These are phyloP conservation scores for Meira nashicola DNA, from an alignment of 1,284 basidiomycete genomes.

Conservation along the genomic window DNA sequence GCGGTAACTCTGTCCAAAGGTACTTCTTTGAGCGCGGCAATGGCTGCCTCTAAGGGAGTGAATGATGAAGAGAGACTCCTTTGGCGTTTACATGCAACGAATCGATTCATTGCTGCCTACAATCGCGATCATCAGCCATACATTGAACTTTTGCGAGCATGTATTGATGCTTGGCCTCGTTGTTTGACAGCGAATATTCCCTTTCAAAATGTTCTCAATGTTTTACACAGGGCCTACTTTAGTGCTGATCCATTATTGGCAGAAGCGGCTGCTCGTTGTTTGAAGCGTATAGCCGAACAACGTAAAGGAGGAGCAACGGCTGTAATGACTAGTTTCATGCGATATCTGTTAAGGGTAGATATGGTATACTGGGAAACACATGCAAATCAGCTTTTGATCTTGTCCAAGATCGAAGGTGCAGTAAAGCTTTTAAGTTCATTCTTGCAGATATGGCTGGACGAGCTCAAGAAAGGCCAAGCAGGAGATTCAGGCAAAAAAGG, in stretches of 20 bases:
- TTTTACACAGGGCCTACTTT: conserved; percentile 73
- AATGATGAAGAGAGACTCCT: conserved; percentile 52
- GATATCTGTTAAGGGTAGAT: conserved; percentile 71
- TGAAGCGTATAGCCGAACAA: conserved; percentile 71
- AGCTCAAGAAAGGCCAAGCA: conserved; percentile 53
- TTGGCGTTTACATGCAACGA: conserved; percentile 63
- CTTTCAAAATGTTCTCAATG: conserved; percentile 67
- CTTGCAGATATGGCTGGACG: conserved; percentile 65
- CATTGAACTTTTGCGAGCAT: conserved; percentile 70
- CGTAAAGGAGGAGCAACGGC: conserved; percentile 55
- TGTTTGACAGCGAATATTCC: conserved; percentile 59
- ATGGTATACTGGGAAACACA: conserved; percentile 67
- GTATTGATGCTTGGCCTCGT: conserved; percentile 81
- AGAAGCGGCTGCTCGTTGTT: conserved; percentile 65
- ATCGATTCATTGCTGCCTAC: conserved; percentile 64
- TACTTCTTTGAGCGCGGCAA: conserved; percentile 18
- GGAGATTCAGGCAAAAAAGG: conserved; percentile 18
- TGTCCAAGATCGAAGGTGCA: conserved; percentile 63
- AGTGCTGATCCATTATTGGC: conserved; percentile 71
- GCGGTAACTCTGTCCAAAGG: conserved; percentile 57
- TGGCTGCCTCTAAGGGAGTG: background rate
- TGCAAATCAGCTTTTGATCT: conserved; percentile 60
- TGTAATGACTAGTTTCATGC: conserved; percentile 67
- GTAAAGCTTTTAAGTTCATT: conserved; percentile 71
- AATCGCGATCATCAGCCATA: conserved; percentile 60